Evolutionary conservation across 78 protist species (phyloP).

Genomic region (Dictyostelium brefeldianum): DNA sequence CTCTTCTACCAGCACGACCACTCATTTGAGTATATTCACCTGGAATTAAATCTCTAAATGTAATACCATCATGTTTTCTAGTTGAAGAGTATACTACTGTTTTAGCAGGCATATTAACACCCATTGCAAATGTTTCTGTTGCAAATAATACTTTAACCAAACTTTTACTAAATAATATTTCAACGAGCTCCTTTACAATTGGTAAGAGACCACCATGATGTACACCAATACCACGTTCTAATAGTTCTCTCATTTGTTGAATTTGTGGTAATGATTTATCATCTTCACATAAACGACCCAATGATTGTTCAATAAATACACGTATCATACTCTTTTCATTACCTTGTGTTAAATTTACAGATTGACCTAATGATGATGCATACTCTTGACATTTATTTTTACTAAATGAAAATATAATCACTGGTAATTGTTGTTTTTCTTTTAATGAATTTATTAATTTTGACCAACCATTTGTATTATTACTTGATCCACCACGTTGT

Average conservation of each 20-base stretch:
- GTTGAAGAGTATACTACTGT: constrained; percentile 94
- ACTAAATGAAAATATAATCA: constrained; percentile 91
- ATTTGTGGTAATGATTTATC: constrained; percentile 89
- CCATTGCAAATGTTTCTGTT: constrained; percentile 99
- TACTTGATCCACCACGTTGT: background rate
- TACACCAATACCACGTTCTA: constrained; percentile 96
- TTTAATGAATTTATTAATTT: constrained; percentile 63
- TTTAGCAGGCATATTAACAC: constrained; percentile 99
- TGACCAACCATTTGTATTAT: constrained; percentile 67
- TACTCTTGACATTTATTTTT: constrained; percentile 89
- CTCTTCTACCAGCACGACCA: constrained; percentile 99
- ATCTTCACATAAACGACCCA: constrained; percentile 78
- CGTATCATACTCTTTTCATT: constrained; percentile 86
- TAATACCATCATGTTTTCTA: constrained; percentile 94
- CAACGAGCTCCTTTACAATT: constrained; percentile 96
- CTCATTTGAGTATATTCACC: constrained; percentile 98
- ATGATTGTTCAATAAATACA: constrained; percentile 71
- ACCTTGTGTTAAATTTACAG: constrained; percentile 85
- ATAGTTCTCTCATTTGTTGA: constrained; percentile 62
- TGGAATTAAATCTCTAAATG: constrained; percentile 85
- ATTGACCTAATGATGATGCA: constrained; percentile 58
- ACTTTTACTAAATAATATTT: constrained; percentile 95
- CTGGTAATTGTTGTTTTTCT: constrained; percentile 85
- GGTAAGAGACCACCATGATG: constrained; percentile 99
- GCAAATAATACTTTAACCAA: constrained; percentile 97